A percentile compares a stretch with the other conserved stretches of the same genome.
Evolutionary conservation across 2,329 filamentous ascomycete genomes (phyloP).

Genomic region (Amphichorda felina): DNA sequence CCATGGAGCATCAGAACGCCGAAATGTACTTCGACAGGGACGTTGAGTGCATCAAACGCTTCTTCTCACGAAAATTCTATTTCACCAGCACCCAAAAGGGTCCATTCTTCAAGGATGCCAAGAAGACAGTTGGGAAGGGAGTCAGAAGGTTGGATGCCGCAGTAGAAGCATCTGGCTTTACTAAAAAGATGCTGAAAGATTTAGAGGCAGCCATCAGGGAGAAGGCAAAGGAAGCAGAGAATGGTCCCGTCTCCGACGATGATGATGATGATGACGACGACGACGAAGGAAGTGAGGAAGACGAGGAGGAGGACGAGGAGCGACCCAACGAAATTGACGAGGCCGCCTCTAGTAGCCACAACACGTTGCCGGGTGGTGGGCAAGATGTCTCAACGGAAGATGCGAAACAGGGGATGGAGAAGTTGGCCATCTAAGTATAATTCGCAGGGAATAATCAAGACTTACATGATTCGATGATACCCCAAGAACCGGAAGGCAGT

Average conservation of each 20-base stretch:
- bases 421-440: background rate
- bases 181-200: conserved; percentile 93
- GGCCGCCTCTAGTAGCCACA: no score
- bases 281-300: conserved; percentile 15
- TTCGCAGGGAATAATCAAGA: background rate
- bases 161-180: conserved; percentile 89
- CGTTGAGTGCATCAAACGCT: conserved; percentile 88
- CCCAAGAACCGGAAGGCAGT: background rate
- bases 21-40: conserved; percentile 97
- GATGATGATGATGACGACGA: conserved; percentile 13
- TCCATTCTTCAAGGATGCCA: conserved; percentile 75
- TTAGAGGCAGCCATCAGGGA: conserved; percentile 82
- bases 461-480: background rate
- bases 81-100: conserved; percentile 75
- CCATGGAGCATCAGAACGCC: conserved; percentile 84
- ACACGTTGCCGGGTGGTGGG: no score
- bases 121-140: conserved; percentile 57
- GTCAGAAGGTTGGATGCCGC: conserved; percentile 68
- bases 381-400: background rate
- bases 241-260: conserved; percentile 13
- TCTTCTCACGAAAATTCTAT: conserved; percentile 80
- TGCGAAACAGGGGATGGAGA: background rate
- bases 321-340: conserved; percentile 6
- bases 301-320: conserved; percentile 14
- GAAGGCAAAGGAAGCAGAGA: conserved; percentile 42